Base-by-base conservation (phyloP, 345 rosid species). In the Hibiscus trionum region DNA sequence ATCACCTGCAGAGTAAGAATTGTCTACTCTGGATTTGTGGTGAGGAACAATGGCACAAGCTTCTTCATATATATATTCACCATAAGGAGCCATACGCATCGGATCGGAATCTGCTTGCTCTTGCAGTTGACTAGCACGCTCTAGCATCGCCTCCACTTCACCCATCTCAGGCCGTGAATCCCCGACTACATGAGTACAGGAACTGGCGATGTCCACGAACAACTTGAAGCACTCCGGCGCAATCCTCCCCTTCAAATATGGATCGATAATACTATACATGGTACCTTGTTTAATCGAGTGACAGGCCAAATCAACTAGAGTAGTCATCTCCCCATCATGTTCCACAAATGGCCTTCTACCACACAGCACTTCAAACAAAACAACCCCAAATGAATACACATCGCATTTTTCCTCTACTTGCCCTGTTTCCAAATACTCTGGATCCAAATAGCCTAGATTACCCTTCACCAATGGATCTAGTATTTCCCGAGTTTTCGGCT, bases 191-290 rank as follows among this genome's bases (percentile, higher is more conserved):
- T 3, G 1, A 21, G 61, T 58, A 58, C 33, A 58, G 3, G 61
- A 57, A 57, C 2, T 4, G 16, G 61, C 61, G 7, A 58, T 52
- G 57, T 52, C 57, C 19, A n/a, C 3, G 21, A 52, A 52, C 19
- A 52, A 0, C 17, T 15, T 15, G 21, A 52, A 16, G 10, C 21
- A 52, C 68, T 86, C 86, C 24, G 88, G 88, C 65, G 83, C 83
- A 11, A 84, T 81, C 0, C 78, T 59, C 59, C 87, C 90, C 4
- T 66, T 83, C 26, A 88, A 81, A 61, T 70, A 69, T 52, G 86
- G 90, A 63, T 88, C 88, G 3, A 84, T 80, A 72, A 86, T 80
- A 74, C 83, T 80, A 42, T 82, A 84, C 4, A 84, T 72, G 73
- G 79, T 70, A n/a, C 88, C 88, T 72, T 77, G 79, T 33, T 80